Conservation (phyloP, 164 flowering plant species). For the Stephania japonica region DNA sequence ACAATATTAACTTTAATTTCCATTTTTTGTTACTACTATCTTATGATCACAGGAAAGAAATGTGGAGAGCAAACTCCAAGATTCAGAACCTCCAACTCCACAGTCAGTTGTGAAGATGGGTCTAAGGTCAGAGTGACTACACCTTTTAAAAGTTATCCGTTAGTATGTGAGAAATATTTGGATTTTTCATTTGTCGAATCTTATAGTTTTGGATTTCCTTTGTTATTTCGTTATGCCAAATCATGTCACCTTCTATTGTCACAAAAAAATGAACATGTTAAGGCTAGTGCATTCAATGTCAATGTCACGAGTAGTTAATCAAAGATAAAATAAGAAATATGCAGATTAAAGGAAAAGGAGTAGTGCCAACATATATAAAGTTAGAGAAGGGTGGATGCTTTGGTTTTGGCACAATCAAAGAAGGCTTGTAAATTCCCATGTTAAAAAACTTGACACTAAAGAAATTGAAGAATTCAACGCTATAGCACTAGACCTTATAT, state of each 20-base stretch:
- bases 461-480: too few relatives aligned
- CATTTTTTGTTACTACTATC: neutral
- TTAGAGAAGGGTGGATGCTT: too few relatives aligned
- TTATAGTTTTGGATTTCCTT: neutral
- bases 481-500: too few relatives aligned
- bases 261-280: neutral
- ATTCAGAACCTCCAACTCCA: constrained; percentile 73
- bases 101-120: constrained; percentile 54
- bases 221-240: neutral
- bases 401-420: too few relatives aligned
- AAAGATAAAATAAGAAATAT: too few relatives aligned
- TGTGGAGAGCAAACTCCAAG: constrained; percentile 55
- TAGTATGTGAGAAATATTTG: neutral
- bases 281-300: neutral
- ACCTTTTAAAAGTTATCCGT: neutral
- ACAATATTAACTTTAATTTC: neutral
- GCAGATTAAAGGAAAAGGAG: too few relatives aligned
- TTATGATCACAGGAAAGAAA: constrained; percentile 62
- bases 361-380: too few relatives aligned
- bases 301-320: neutral
- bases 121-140: constrained; percentile 42
- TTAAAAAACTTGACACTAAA: too few relatives aligned
- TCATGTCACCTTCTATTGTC: neutral
- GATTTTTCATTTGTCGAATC: neutral
- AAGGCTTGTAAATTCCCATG: too few relatives aligned